Evolutionary conservation across 345 rosid species (phyloP), one percentile per base, ranked within the genome.

Genomic region (Schrenkiella parvula): DNA sequence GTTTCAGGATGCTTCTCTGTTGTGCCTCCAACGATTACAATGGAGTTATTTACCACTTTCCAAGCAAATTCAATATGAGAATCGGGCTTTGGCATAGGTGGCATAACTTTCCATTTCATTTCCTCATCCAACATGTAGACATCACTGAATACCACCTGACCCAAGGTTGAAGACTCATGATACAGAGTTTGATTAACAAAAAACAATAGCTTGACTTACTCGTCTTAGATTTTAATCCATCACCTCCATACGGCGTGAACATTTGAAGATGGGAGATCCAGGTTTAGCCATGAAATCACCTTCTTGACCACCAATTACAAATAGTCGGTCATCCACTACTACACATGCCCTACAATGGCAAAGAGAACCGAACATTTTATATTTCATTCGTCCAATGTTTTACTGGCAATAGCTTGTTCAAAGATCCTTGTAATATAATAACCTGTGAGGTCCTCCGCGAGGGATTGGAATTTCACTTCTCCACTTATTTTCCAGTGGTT

Each of bases 251-350:
- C 98, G 87, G 0, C 93, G 88, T 2, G 98, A 91, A 83, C 98
- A 95, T 77, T 95, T 95, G 85, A 91, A 95, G 73, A 91, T 88
- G 17, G 99, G 92, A 3, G 98, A 95, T 84, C 98, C 98, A 48
- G 98, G 97, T 82, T 89, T 91, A 10, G 98, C 98, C 98, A 93
- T 91, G 81, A 91, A 93, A 84, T 93, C 98, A 72, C 98, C 98
- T 78, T 93, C 98, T 82, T 93, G 98, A 62, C 98, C 98, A 35
- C 97, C 98, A 64, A 91, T 75, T 46, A 93, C 89, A 69, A 78
- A 79, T 67, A 93, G 91, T 10, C 71, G 80, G 57, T 89, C 96
- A 80, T 89, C 79, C 69, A 81, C 89, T 68, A 91, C 97, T 23
- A 91, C 52, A 34, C 97, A 89, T 25, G 97, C 95, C 85, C 97